phyloP scores from a whole-genome alignment of 1,284 basidiomycete genomes.

The Sporisorium sorghi region DNA sequence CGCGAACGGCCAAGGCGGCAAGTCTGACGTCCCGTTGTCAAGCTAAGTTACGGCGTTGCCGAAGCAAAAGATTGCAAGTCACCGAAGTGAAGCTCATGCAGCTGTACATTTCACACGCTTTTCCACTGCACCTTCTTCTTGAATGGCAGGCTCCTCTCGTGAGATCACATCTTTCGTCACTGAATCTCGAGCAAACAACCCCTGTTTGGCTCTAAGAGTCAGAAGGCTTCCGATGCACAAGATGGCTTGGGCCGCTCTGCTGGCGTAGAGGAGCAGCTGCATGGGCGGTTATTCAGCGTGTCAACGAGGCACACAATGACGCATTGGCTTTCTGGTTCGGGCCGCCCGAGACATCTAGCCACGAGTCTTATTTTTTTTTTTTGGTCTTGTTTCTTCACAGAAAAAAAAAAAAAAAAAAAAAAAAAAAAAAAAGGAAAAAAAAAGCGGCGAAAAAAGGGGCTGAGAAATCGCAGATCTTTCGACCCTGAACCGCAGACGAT shows the following conservation, averaged over 20 bases:
- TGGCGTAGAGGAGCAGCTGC: not conserved
- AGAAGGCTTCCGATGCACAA: not conserved
- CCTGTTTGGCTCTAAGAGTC: not conserved
- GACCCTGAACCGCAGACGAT: too few species aligned
- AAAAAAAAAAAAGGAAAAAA: not conserved
- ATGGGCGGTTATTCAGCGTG: not conserved
- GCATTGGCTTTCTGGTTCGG: not conserved
- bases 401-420: not conserved
- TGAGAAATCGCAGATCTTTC: too few species aligned
- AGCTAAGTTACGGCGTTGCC: not conserved
- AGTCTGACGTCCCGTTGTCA: not conserved
- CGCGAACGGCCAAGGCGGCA: too few species aligned
- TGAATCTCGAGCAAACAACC: not conserved
- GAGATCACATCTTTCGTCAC: conserved; percentile 3
- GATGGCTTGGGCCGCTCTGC: not conserved
- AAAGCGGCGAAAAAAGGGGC: too few species aligned
- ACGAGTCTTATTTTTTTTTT: not conserved
- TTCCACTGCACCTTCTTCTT: not conserved
- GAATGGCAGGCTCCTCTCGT: not conserved
- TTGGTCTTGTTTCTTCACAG: too few species aligned
- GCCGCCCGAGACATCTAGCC: not conserved
- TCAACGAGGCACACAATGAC: conserved; percentile 1
- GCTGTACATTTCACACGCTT: conserved; percentile 34
- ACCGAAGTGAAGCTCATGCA: conserved; percentile 10
- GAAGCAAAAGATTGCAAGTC: not conserved